Base-by-base conservation (phyloP, 805 yeast genomes). In the Spathaspora boniae region DNA sequence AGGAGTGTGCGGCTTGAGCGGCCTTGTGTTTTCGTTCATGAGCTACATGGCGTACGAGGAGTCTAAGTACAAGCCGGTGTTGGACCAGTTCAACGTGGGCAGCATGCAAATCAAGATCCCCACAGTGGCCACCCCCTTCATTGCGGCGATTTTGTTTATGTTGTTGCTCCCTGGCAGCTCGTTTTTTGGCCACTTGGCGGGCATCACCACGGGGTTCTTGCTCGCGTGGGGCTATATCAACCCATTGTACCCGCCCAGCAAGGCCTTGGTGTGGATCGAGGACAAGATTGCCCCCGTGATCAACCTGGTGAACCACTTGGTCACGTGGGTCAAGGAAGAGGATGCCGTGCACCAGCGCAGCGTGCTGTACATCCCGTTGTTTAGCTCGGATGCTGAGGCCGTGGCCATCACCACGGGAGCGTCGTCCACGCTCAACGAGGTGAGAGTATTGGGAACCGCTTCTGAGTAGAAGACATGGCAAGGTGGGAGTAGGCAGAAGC, bases 111-210 rank as follows among this genome's bases (percentile, higher is more conserved):
- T 34, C 7, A 34, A 30, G n/a, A 38, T 38, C 12, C 42, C 48
- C 20, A 82, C 91, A 0, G 51, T 76, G 37, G 58, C 65, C 35
- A 44, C 73, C 2, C 95, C 95, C 11, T 63, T 82, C 26, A 46
- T 73, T 16, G 45, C 73, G 15, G 16, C 32, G 7, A 40, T 50
- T 18, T 61, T 85, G 44, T 43, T 78, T 1, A 14, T 76, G 6
- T 37, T 83, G 5, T 28, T 82, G 18, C 53, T 80, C 27, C 89
- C 94, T 1, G 71, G 75, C 6, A 73, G 86, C 4, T 78, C 87
- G 38, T 78, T 85, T 45, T 62, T 82, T 46, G 93, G 94, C 21
- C 95, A 86, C 54, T 62, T 77, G 37, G 70, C 82, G 26, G 91
- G 85, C 4, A 60, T 84, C 27, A 41, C 70, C 3, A 68, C 80